Percentiles rank a stretch among this genome's conserved stretches.
These are phyloP conservation scores for Mortierella claussenii DNA, from an alignment of 192 early-diverging fungal genomes.

Conservation along the genomic window DNA sequence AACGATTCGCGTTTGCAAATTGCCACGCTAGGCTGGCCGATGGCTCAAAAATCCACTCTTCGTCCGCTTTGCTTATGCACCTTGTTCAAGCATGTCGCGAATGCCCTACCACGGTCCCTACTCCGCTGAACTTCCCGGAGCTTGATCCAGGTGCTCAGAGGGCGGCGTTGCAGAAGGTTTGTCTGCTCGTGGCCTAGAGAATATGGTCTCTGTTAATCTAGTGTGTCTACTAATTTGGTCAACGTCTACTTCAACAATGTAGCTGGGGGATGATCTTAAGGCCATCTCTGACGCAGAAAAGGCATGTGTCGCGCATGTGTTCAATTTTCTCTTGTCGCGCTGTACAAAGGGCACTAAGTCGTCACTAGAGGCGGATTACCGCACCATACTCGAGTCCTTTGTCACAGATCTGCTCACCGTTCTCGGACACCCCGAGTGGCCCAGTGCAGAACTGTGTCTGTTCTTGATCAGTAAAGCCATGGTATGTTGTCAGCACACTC, in stretches of 20 bases:
- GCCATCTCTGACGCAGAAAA: conserved; percentile 6
- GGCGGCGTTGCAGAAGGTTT: conserved; percentile 30
- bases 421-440: conserved; percentile 90
- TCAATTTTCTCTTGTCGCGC: conserved; percentile 54
- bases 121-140: conserved; percentile 7
- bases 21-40: conserved; percentile 20
- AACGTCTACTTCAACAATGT: neutral
- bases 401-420: conserved; percentile 77
- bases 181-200: neutral
- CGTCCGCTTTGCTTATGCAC: conserved; percentile 45
- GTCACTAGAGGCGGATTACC: conserved; percentile 78
- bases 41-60: conserved; percentile 42
- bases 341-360: conserved; percentile 57
- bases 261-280: conserved; percentile 12
- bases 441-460: conserved; percentile 80
- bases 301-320: conserved; percentile 25
- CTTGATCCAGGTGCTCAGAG: conserved; percentile 8
- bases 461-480: conserved; percentile 75
- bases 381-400: conserved; percentile 73
- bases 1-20: neutral
- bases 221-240: neutral
- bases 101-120: neutral
- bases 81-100: conserved; percentile 31
- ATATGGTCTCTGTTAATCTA: neutral
- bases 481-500: too few relatives aligned